These are phyloP conservation scores for Colletotrichum cuscutae DNA, from an alignment of 2,329 filamentous ascomycete species.

Conservation along the genomic window DNA sequence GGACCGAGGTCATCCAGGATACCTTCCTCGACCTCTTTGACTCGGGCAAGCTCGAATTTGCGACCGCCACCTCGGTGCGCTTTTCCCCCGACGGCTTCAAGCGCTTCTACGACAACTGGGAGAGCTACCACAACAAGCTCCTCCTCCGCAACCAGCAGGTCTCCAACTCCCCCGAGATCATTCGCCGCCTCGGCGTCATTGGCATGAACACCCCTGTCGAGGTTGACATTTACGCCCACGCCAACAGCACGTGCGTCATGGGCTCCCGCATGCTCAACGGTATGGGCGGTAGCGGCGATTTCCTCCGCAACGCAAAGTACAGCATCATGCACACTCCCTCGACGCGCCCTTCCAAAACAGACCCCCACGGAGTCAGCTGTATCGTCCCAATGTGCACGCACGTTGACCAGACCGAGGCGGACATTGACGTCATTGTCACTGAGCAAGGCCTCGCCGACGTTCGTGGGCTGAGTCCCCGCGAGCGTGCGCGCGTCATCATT, in stretches of 20 bases:
- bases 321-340: constrained; percentile 94
- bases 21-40: constrained; percentile 95
- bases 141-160: constrained; percentile 89
- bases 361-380: constrained; percentile 83
- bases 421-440: constrained; percentile 88
- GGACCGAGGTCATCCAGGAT: constrained; percentile 94
- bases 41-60: constrained; percentile 86
- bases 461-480: constrained; percentile 80
- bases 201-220: constrained; percentile 97
- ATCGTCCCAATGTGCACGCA: constrained; percentile 97
- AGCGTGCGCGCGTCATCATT: constrained; percentile 87
- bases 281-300: constrained; percentile 84
- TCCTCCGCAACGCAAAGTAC: constrained; percentile 83
- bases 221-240: constrained; percentile 94
- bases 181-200: constrained; percentile 86
- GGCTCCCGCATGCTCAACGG: constrained; percentile 89
- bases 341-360: constrained; percentile 81
- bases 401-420: constrained; percentile 92
- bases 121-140: constrained; percentile 81
- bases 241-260: constrained; percentile 91
- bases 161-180: constrained; percentile 91
- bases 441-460: constrained; percentile 84
- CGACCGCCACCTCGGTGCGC: constrained; percentile 88
- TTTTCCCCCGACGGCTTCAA: constrained; percentile 93
- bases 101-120: constrained; percentile 90